Evolutionary conservation across 768 basidiomycete genomes (phyloP), one percentile per base, ranked within the genome.

Genomic region (Podaxis sp.): DNA sequence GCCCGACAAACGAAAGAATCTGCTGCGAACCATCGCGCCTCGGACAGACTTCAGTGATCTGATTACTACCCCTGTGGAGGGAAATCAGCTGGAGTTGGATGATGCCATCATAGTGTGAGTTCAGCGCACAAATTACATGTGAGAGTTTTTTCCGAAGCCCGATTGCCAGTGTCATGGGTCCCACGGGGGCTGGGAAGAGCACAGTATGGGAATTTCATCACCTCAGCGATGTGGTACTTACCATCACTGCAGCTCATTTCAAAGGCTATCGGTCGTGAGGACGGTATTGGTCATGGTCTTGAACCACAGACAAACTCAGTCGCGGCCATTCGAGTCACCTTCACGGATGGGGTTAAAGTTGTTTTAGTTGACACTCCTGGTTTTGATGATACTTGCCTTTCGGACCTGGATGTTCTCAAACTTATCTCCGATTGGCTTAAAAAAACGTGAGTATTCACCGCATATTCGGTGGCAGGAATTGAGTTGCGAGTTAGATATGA

Each of bases 391-490:
- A 68, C 69, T 2, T 57, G 65, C n/a, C 25, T 46, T 17, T 63
- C 63, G 1, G 74, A 74, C 59, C 53, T 57, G 6, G 65, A 72
- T 12, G 66, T 74, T 38, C 68, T 76, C 17, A 54, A 62, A 24
- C 57, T 47, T n/a, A 71, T 74, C 24, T 64, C 69, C 3, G 55
- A 58, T 1, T 74, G 72, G 70, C 63, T 76, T 33, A 57, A 64
- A 37, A 55, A 55, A 58, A 68, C 67, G 74, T 73, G 62, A 55
- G 66, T 29, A 37, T 36, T n/a, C 33, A 55, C 27, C 3, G n/a
- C 13, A 13, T 12, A 17, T 41, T n/a, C 13, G 17, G 0, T n/a
- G 13, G 0, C 41, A 17, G 17, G 6, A 7, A 6, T 43, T n/a
- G 15, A 51, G 37, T 6, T 1, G n/a, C 19, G 17, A 22, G 22